A percentile compares a stretch with the other conserved stretches of the same genome.
These are phyloP conservation scores for Hypoxylon sp. DNA, from an alignment of 2,329 filamentous ascomycete species.

Conservation along the genomic window DNA sequence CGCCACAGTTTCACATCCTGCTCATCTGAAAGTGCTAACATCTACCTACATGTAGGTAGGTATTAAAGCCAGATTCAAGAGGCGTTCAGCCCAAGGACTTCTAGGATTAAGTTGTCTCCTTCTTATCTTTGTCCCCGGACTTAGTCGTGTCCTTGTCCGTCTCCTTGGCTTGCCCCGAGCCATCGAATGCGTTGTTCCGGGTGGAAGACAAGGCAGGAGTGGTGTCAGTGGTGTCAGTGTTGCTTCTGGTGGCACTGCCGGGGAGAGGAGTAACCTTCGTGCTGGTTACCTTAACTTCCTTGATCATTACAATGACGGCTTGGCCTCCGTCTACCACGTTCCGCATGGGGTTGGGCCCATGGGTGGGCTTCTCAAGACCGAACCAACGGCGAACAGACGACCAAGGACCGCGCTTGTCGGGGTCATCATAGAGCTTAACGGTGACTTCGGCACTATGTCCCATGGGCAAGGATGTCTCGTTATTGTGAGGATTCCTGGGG, in stretches of 20 bases:
- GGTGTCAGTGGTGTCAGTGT: not conserved
- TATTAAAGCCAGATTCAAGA: not conserved
- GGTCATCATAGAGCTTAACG: not conserved
- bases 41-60: too few relatives aligned
- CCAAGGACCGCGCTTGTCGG: constrained; percentile 1
- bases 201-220: not conserved
- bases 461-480: not conserved
- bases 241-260: not conserved
- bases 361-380: not conserved
- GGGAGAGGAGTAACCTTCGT: not conserved
- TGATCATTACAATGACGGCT: not conserved
- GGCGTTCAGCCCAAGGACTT: not conserved
- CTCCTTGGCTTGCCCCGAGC: not conserved
- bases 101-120: not conserved
- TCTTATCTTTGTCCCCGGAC: not conserved
- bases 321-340: not conserved
- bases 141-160: not conserved
- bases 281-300: not conserved
- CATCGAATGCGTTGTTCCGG: not conserved
- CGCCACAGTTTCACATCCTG: too few relatives aligned
- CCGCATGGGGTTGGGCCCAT: not conserved
- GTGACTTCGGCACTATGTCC: not conserved
- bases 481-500: not conserved
- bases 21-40: not conserved
- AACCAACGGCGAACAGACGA: not conserved